These are phyloP conservation scores for Dunaliella primolecta DNA, from an alignment of 139 green algal genomes.

Conservation along the genomic window DNA sequence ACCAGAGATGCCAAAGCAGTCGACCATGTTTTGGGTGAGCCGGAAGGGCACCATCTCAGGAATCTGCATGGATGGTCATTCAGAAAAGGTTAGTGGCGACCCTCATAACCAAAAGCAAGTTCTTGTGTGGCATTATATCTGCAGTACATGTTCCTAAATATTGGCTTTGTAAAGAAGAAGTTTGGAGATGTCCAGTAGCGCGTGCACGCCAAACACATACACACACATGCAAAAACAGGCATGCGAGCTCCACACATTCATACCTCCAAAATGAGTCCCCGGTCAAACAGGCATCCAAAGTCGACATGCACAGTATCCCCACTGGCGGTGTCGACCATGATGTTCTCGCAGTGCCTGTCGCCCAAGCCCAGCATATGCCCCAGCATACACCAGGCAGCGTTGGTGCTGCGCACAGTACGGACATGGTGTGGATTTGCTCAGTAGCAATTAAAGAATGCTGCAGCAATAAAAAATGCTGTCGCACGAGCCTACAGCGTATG, in stretches of 20 bases:
- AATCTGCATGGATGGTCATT: constrained; percentile 32
- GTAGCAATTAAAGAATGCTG: no score
- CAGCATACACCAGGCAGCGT: constrained; percentile 70
- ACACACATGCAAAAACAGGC: not conserved
- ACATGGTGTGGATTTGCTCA: no score
- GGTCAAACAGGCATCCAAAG: constrained; percentile 96
- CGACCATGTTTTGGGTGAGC: constrained; percentile 97
- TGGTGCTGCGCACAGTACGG: constrained; percentile 50
- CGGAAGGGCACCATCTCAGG: constrained; percentile 96
- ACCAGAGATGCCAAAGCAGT: constrained; percentile 87
- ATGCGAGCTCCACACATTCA: not conserved
- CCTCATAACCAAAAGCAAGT: not conserved
- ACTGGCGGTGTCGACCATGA: constrained; percentile 76
- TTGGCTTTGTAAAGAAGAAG: no score
- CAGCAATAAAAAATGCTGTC: no score
- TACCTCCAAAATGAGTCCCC: constrained; percentile 47
- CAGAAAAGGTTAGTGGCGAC: not conserved
- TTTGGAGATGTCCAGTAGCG: no score
- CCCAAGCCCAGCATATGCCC: constrained; percentile 80
- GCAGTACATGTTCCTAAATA: no score
- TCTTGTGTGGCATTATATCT: no score
- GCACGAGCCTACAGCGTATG: constrained; percentile 77
- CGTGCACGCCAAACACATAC: not conserved
- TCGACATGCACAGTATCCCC: constrained; percentile 78
- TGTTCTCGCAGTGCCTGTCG: constrained; percentile 95